Evolutionary conservation across 352 stramenopile genomes (phyloP), one percentile per base, ranked within the genome.

Genomic region (Phytophthora ohioensis): DNA sequence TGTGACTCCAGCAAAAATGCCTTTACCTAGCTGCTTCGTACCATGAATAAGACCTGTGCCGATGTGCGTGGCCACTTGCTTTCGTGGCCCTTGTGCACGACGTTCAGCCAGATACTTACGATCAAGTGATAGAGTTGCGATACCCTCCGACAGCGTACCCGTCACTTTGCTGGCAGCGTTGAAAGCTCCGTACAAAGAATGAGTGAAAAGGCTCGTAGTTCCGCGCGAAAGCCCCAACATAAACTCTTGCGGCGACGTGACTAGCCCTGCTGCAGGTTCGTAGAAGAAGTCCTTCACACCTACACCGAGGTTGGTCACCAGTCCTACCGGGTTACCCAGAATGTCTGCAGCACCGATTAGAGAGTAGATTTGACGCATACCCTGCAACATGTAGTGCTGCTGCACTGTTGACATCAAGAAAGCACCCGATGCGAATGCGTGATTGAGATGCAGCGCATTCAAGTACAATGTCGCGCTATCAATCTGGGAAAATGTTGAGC

Each of bases 221-320:
- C 95, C 95, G 38, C 92, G 84, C 11, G 88, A 95, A 1, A 98
- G 78, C 0, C 94, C 92, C 8, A 94, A 62, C 7, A 97, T 78
- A 67, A 98, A 98, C 47, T 95, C 90, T 39, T 94, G 87, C 11
- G 90, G 89, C 2, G 87, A 94, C 30, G 91, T 90, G 21, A 97
- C 90, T 57, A 97, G 84, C 0, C 91, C 94, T 5, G 96, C 90
- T 32, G 91, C 93, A 32, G 94, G 94, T 45, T 96, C 96, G 69
- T 97, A 98, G 64, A 98, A 98, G 71, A 98, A 98, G 69, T 98
- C 94, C 35, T 95, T 94, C 12, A 98, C 91, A 30, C 94, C 94
- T 1, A 92, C 84, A 35, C 91, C 91, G 17, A 98, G 75, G 5
- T 91, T 95, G 31, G 84, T 95, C 31, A 97, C 89, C 11, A 98